Conservation (phyloP, 306 rosid species). For the Castanopsis chinensis region DNA sequence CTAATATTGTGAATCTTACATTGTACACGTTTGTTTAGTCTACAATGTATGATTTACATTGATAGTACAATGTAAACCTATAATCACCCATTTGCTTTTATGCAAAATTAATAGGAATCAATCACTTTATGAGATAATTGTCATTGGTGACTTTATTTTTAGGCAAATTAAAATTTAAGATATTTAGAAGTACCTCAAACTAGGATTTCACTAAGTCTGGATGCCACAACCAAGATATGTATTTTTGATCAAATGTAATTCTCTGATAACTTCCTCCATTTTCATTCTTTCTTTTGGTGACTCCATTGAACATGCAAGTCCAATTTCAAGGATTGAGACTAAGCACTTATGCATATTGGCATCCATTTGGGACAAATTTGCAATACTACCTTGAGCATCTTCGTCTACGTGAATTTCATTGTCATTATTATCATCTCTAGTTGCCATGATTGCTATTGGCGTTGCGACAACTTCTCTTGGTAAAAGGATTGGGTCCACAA, state of each 20-base stretch:
- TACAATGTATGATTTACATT: no score
- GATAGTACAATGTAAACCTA: rapidly evolving
- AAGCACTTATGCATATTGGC: conserved; percentile 13
- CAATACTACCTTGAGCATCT: not conserved
- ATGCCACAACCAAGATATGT: not conserved
- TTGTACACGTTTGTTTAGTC: no score
- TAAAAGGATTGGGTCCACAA: conserved; percentile 35
- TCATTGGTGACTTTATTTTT: no score
- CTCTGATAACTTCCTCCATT: conserved; percentile 22
- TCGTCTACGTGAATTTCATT: not conserved
- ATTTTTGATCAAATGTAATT: conserved; percentile 11
- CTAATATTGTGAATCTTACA: no score
- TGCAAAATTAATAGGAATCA: no score
- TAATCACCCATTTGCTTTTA: no score
- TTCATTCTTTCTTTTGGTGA: conserved; percentile 29
- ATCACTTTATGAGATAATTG: no score
- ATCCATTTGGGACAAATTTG: not conserved
- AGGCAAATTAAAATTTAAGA: no score
- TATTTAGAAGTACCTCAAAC: no score
- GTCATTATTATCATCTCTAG: not conserved
- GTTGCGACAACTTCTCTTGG: not conserved
- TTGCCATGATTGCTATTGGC: not conserved
- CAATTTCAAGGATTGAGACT: conserved; percentile 19
- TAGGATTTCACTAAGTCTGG: no score
- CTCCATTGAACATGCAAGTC: conserved; percentile 32